phyloP scores from a whole-genome alignment of 306 rosid genomes.

The Benincasa hispida region DNA sequence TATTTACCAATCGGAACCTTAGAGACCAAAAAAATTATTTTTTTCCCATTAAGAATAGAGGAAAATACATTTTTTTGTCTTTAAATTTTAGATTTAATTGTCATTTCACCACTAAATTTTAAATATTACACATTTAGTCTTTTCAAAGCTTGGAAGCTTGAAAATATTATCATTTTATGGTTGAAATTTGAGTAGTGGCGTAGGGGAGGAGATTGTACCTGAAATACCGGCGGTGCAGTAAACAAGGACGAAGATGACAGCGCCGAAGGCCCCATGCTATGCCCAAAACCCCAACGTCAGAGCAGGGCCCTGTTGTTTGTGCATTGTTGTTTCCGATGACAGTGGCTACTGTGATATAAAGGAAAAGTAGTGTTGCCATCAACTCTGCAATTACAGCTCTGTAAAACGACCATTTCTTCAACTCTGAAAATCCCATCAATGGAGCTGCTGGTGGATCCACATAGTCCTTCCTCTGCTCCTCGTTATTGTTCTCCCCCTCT shows the following conservation, averaged over 20 bases:
- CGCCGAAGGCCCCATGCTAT: slow-evolving; percentile 41
- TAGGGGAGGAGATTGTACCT: slow-evolving; percentile 7
- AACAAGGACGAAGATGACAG: too few relatives aligned
- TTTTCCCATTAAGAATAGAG: too few relatives aligned
- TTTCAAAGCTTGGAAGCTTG: too few relatives aligned
- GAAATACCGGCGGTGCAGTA: slow-evolving; percentile 57
- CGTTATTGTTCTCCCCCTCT: slow-evolving; percentile 8
- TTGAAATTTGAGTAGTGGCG: too few relatives aligned
- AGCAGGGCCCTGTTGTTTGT: slow-evolving; percentile 16
- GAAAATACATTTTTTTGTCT: too few relatives aligned
- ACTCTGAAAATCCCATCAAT: slow-evolving; percentile 25
- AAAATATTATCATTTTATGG: too few relatives aligned
- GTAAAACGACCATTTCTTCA: too few relatives aligned
- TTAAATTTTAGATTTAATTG: too few relatives aligned
- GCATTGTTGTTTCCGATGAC: slow-evolving; percentile 28
- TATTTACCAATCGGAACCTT: too few relatives aligned
- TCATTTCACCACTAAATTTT: too few relatives aligned
- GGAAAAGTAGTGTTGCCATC: slow-evolving; percentile 43
- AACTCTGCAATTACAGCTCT: slow-evolving; percentile 48
- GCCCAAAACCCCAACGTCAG: slow-evolving; percentile 35
- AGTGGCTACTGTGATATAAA: slow-evolving; percentile 40
- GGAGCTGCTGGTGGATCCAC: slow-evolving; percentile 44
- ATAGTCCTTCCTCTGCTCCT: slow-evolving; percentile 29
- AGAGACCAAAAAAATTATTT: too few relatives aligned
- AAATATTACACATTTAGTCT: too few relatives aligned